Conservation (phyloP, 768 basidiomycete genomes). For the Mycena sanguinolenta region DNA sequence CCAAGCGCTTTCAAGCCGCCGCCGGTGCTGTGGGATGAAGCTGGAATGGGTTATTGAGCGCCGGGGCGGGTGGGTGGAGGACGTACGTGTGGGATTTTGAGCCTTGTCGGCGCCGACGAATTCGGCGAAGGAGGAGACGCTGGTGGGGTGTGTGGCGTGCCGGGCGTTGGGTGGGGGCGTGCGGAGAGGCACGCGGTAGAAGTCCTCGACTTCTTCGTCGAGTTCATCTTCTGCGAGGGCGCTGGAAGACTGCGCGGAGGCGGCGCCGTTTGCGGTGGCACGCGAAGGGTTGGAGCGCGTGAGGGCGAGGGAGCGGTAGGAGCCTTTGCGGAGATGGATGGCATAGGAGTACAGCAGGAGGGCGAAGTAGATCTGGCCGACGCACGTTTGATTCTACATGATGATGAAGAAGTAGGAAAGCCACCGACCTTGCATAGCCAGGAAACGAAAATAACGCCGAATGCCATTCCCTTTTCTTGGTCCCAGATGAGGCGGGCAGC, state of each 20-base stretch:
- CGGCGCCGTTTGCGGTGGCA: slow-evolving; percentile 48
- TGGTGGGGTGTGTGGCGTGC: slow-evolving; percentile 7
- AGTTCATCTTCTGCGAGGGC: slow-evolving; percentile 60
- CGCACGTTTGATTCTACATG: too few species aligned
- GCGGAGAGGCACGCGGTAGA: slow-evolving; percentile 75
- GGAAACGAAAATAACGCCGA: slow-evolving; percentile 80
- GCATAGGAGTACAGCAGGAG: slow-evolving; percentile 94
- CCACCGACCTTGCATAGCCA: slow-evolving; percentile 88
- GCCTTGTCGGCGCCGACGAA: slow-evolving; percentile 6
- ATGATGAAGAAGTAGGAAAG: slow-evolving; percentile 4
- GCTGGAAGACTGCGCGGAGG: slow-evolving; percentile 36
- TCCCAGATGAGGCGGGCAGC: slow-evolving; percentile 92
- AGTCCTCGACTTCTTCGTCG: slow-evolving; percentile 75
- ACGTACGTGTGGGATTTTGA: slow-evolving; percentile 24
- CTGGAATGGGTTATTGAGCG: slow-evolving; percentile 18
- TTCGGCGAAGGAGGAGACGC: slow-evolving; percentile 20
- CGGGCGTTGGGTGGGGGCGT: slow-evolving; percentile 6
- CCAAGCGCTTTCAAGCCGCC: not conserved
- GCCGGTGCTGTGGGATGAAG: not conserved
- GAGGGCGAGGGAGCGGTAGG: slow-evolving; percentile 88
- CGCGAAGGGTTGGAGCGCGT: slow-evolving; percentile 55
- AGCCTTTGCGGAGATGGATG: slow-evolving; percentile 90
- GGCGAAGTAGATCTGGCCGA: slow-evolving; percentile 89
- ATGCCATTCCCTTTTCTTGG: slow-evolving; percentile 87
- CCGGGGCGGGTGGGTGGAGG: not conserved